These are phyloP conservation scores for Sclerotinia minor DNA, from an alignment of 2,329 filamentous ascomycete species.

Conservation along the genomic window DNA sequence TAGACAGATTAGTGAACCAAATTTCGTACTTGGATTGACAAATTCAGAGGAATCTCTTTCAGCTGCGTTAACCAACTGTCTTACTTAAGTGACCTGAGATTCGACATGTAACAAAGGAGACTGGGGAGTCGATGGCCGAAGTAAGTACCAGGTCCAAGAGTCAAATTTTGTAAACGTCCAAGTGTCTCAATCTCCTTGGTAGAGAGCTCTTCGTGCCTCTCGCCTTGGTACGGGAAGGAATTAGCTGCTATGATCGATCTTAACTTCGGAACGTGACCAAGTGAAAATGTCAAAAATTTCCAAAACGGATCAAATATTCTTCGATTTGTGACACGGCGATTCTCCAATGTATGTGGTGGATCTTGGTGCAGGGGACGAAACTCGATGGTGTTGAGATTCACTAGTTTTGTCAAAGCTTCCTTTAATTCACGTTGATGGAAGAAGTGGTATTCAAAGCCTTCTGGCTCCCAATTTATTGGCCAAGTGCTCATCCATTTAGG, in stretches of 20 bases:
- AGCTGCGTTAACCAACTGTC: not conserved
- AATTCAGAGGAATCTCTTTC: not conserved
- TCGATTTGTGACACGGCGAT: not conserved
- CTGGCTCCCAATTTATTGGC: not conserved
- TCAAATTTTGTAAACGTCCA: not conserved
- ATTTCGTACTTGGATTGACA: not conserved
- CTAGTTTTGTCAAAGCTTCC: not conserved
- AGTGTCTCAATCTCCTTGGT: not conserved
- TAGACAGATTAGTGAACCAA: not conserved
- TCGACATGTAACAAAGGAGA: not conserved
- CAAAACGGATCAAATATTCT: not conserved
- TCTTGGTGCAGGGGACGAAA: not conserved
- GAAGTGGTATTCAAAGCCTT: not conserved
- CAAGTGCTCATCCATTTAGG: not conserved
- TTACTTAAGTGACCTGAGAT: not conserved
- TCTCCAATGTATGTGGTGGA: not conserved
- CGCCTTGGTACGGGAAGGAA: not conserved
- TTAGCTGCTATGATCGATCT: not conserved
- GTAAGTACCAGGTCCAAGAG: accelerated
- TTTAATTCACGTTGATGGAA: not conserved
- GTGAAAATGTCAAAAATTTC: not conserved
- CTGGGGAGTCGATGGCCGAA: not conserved
- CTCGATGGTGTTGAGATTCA: not conserved
- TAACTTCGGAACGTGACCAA: not conserved
- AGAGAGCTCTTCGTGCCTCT: not conserved